Evolutionary conservation across 352 stramenopile species (phyloP).

Genomic region (Pythium vanterpoolii): DNA sequence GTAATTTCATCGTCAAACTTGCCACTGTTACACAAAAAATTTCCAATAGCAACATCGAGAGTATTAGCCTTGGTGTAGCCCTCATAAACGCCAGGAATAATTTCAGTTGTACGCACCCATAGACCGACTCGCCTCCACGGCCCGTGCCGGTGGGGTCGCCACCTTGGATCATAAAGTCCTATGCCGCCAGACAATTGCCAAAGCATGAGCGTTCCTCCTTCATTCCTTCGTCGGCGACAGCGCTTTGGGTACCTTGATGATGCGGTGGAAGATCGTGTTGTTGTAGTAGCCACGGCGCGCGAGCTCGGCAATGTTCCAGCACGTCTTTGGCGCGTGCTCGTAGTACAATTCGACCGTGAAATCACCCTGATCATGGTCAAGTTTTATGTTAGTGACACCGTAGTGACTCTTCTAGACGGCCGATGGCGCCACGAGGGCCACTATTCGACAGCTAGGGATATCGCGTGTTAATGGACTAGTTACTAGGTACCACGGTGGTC

Average conservation of each 20-base stretch:
- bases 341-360: slow-evolving; percentile 94
- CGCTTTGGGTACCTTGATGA: slow-evolving; percentile 79
- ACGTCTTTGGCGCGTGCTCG: slow-evolving; percentile 90
- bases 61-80: too few species aligned
- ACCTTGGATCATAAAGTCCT: slow-evolving; percentile 96
- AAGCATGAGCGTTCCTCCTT: not conserved
- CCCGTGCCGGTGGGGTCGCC: slow-evolving; percentile 94
- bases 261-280: slow-evolving; percentile 94
- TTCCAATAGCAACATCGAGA: not conserved
- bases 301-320: slow-evolving; percentile 92
- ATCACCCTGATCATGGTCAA: slow-evolving; percentile 43
- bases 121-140: slow-evolving; percentile 90
- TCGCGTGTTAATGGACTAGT: not conserved
- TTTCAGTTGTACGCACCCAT: slow-evolving; percentile 45
- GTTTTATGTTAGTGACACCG: not conserved
- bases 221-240: not conserved
- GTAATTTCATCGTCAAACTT: slow-evolving; percentile 95
- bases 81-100: too few species aligned
- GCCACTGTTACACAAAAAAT: slow-evolving; percentile 52
- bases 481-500: slow-evolving; percentile 32
- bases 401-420: not conserved
- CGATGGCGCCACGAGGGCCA: not conserved
- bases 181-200: not conserved
- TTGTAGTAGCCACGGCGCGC: slow-evolving; percentile 93
- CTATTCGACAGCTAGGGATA: not conserved